A percentile compares a stretch with the other conserved stretches of the same genome.
Conservation (phyloP, 108 stramenopile genomes). For the Cyclotella kingstonii region DNA sequence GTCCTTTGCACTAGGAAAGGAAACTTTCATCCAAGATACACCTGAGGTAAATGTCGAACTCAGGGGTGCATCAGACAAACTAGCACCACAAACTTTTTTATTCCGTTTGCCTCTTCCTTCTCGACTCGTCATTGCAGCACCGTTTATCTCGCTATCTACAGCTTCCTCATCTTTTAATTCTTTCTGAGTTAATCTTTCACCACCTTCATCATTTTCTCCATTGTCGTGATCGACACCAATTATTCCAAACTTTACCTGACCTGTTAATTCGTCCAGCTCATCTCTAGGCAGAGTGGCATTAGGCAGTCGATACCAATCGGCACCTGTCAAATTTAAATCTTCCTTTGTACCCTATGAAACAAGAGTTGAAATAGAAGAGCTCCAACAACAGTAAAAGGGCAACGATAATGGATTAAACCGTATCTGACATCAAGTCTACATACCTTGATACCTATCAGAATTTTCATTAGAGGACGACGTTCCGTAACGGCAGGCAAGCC, state of each 20-base stretch:
- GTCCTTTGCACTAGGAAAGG: conserved; percentile 91
- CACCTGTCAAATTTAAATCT: conserved; percentile 76
- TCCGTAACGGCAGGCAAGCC: conserved; percentile 79
- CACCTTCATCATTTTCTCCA: conserved; percentile 17
- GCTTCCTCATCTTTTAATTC: not conserved
- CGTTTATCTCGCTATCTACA: conserved; percentile 26
- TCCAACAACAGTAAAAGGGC: too few species aligned
- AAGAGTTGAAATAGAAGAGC: too few species aligned
- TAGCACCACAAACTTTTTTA: conserved; percentile 14
- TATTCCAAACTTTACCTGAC: conserved; percentile 55
- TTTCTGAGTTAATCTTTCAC: conserved; percentile 15
- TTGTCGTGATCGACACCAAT: conserved; percentile 53
- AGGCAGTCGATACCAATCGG: conserved; percentile 85
- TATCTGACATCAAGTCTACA: too few species aligned
- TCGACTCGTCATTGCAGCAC: conserved; percentile 3
- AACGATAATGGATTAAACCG: too few species aligned
- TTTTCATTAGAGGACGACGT: conserved; percentile 80
- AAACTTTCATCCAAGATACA: conserved; percentile 80
- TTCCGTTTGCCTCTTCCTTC: conserved; percentile 36
- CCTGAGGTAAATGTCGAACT: conserved; percentile 65
- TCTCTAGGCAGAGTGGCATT: conserved; percentile 68
- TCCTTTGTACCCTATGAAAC: conserved; percentile 67
- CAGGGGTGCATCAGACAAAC: conserved; percentile 27
- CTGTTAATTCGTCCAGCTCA: conserved; percentile 63
- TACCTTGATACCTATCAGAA: conserved; percentile 66